These are phyloP conservation scores for Waltiozyma sp. DNA, from an alignment of 1,139 yeast species.

Conservation along the genomic window DNA sequence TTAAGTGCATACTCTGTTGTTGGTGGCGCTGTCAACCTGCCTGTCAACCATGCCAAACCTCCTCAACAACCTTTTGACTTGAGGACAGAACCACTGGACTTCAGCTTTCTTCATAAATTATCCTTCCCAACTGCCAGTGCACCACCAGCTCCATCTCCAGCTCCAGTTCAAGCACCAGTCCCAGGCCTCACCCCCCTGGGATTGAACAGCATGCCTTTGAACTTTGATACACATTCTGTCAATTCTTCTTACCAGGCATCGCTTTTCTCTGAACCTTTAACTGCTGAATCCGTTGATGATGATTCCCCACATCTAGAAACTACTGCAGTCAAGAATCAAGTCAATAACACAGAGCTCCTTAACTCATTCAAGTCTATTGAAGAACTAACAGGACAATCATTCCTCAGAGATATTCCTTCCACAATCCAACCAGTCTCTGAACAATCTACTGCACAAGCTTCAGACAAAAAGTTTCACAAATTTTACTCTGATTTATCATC, in stretches of 20 bases:
- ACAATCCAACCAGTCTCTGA: conserved; percentile 3
- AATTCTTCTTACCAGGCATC: conserved; percentile 3
- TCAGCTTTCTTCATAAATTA: not conserved
- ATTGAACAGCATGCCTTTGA: not conserved
- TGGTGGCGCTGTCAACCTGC: not conserved
- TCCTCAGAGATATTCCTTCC: conserved; percentile 6
- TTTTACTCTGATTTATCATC: conserved; percentile 2
- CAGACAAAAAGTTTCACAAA: conserved; percentile 3
- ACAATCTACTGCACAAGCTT: not conserved
- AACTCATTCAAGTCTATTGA: not conserved
- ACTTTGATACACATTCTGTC: not conserved
- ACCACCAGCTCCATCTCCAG: too few species aligned
- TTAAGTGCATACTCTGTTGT: not conserved
- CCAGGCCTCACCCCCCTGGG: too few species aligned
- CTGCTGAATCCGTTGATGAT: not conserved
- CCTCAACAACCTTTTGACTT: not conserved
- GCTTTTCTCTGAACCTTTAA: conserved; percentile 1
- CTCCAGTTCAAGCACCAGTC: not conserved
- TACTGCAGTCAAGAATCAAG: not conserved
- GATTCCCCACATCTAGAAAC: not conserved
- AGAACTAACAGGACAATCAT: not conserved
- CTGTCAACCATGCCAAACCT: not conserved
- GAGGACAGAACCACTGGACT: not conserved
- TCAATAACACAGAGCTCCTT: not conserved
- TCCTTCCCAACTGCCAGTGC: not conserved